phyloP scores from a whole-genome alignment of 768 basidiomycete genomes.

The Obba rivulosa region DNA sequence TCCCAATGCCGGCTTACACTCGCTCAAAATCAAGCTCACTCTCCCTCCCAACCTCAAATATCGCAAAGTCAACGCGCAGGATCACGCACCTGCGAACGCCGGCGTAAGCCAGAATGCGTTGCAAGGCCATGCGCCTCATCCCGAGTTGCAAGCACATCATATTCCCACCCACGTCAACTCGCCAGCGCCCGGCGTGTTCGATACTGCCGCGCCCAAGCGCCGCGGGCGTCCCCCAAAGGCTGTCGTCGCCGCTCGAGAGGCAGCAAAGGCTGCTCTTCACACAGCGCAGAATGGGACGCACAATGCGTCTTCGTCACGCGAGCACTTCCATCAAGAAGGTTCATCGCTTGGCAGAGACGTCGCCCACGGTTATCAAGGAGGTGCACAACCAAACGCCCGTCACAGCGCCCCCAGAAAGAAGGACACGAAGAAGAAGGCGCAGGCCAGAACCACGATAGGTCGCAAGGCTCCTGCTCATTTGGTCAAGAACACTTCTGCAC shows the following conservation, averaged over 20 bases:
- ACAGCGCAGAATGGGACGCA: neutral
- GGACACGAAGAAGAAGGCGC: slow-evolving; percentile 16
- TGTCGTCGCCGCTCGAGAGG: slow-evolving; percentile 30
- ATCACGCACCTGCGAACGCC: neutral
- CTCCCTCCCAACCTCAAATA: slow-evolving; percentile 46
- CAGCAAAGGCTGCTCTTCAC: slow-evolving; percentile 15
- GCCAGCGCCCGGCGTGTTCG: slow-evolving; percentile 11
- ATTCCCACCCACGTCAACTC: slow-evolving; percentile 13
- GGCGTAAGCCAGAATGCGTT: neutral
- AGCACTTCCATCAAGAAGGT: slow-evolving; percentile 1
- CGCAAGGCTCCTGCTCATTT: slow-evolving; percentile 4
- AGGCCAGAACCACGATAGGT: slow-evolving; percentile 32
- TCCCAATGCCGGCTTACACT: slow-evolving; percentile 23
- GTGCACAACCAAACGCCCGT: slow-evolving; percentile 14
- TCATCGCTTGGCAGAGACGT: neutral
- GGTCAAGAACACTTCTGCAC: slow-evolving; percentile 8
- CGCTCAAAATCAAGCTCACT: slow-evolving; percentile 72
- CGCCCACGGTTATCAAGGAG: too few species aligned
- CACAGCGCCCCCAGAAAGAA: slow-evolving; percentile 30
- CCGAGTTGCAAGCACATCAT: slow-evolving; percentile 25
- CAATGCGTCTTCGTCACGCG: slow-evolving; percentile 18
- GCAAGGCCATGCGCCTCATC: slow-evolving; percentile 8
- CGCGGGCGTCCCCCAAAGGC: slow-evolving; percentile 55
- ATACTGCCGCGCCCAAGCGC: slow-evolving; percentile 34
- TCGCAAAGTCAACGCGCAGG: slow-evolving; percentile 12